Conservation (phyloP, 305 asterid species). For the Fraxinus nigra region DNA sequence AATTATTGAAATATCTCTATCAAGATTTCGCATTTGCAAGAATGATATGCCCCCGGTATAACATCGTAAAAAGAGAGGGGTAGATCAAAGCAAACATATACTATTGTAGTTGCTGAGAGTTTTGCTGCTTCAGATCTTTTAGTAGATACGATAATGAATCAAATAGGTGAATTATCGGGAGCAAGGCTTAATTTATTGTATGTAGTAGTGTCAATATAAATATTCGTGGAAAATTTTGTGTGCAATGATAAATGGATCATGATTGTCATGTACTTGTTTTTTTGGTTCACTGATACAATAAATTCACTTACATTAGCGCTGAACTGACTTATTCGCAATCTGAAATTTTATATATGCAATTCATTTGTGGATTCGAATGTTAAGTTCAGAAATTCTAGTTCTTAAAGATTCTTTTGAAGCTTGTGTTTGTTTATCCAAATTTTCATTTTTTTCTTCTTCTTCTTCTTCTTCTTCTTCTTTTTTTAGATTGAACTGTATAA, state of each 20-base stretch:
- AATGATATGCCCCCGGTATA: not conserved
- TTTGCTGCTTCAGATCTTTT: not conserved
- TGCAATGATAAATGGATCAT: not conserved
- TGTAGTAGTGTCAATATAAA: not conserved
- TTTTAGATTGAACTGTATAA: not conserved
- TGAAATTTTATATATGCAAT: not conserved
- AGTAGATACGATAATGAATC: not conserved
- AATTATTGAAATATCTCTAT: not conserved
- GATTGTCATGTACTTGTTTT: not conserved
- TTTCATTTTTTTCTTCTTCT: not conserved
- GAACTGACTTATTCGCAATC: slow-evolving; percentile 2
- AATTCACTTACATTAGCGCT: slow-evolving; percentile 1
- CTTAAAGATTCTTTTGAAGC: not conserved
- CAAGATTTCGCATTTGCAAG: not conserved
- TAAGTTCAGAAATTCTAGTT: not conserved
- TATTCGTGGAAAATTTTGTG: not conserved
- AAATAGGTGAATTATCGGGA: not conserved
- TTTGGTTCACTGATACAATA: not conserved
- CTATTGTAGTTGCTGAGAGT: not conserved
- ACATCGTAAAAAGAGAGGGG: not conserved
- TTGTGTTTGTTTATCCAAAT: not conserved
- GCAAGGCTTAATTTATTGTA: not conserved
- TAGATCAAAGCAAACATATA: not conserved
- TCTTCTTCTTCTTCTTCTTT: too few relatives aligned
- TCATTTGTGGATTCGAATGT: slow-evolving; percentile 18